Percentiles rank a stretch among this genome's conserved stretches.
phyloP scores from a whole-genome alignment of 2,329 filamentous ascomycete species.

The Colletotrichum tropicicola region DNA sequence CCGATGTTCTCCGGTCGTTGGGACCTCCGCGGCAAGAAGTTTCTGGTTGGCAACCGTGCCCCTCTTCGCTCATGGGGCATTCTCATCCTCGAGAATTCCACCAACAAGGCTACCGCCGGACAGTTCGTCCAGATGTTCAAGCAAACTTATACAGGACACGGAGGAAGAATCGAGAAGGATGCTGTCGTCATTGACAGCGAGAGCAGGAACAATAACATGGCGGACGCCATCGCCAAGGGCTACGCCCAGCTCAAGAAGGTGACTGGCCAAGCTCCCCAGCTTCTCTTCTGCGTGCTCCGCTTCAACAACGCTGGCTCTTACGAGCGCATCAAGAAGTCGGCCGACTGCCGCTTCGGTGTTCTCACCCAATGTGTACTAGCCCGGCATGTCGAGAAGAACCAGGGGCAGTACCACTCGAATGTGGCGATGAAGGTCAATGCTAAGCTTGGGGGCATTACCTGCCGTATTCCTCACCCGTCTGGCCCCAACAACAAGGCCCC shows the following conservation, averaged over 20 bases:
- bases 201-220: conserved; percentile 48
- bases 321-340: conserved; percentile 86
- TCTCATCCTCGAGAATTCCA: conserved; percentile 67
- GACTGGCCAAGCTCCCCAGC: conserved; percentile 69
- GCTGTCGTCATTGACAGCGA: conserved; percentile 41
- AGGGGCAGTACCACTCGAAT: conserved; percentile 89
- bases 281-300: conserved; percentile 82
- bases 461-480: conserved; percentile 44
- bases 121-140: conserved; percentile 63
- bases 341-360: conserved; percentile 85
- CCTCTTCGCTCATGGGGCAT: conserved; percentile 81
- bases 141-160: conserved; percentile 57
- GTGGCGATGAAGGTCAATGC: conserved; percentile 97
- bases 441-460: conserved; percentile 88
- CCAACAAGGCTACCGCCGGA: conserved; percentile 62
- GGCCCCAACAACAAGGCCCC: conserved; percentile 28
- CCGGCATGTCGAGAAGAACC: conserved; percentile 73
- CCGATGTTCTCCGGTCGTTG: conserved; percentile 80
- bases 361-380: conserved; percentile 84
- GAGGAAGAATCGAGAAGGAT: conserved; percentile 46
- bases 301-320: conserved; percentile 79
- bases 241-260: conserved; percentile 64
- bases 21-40: conserved; percentile 83
- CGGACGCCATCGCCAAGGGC: conserved; percentile 62
- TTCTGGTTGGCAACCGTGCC: conserved; percentile 72